Percentiles rank a stretch among this genome's conserved stretches.
phyloP scores from a whole-genome alignment of 2,329 filamentous ascomycete genomes.

The Emergomyces orientalis region DNA sequence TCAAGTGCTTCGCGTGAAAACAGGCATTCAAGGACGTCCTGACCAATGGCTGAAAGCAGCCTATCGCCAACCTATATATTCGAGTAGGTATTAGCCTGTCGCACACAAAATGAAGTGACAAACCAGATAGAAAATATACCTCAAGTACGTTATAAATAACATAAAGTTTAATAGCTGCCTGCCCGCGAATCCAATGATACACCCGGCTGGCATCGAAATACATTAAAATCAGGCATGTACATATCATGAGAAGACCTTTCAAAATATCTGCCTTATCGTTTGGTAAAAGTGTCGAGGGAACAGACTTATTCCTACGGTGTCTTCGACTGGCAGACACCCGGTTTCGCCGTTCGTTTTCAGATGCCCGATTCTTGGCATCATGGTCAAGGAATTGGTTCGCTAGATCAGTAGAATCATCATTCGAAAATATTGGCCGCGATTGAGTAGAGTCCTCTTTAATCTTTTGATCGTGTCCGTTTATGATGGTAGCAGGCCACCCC shows the following conservation, averaged over 20 bases:
- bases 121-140: constrained; percentile 31
- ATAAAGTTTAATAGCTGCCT: constrained; percentile 95
- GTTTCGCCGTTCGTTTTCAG: constrained; percentile 21
- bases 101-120: neutral
- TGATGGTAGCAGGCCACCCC: constrained; percentile 13
- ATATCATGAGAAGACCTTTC: constrained; percentile 79
- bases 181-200: constrained; percentile 95
- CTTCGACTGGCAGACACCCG: constrained; percentile 30
- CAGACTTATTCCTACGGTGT: constrained; percentile 71
- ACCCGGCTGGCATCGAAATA: constrained; percentile 89
- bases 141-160: constrained; percentile 98
- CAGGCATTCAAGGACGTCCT: constrained; percentile 91
- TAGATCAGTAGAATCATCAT: constrained; percentile 10
- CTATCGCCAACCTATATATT: constrained; percentile 63
- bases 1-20: constrained; percentile 91
- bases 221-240: constrained; percentile 77
- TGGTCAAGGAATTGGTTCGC: constrained; percentile 12
- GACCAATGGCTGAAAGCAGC: constrained; percentile 79
- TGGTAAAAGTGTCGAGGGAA: constrained; percentile 71
- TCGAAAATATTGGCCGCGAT: constrained; percentile 12
- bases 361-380: constrained; percentile 4
- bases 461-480: constrained; percentile 14
- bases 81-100: neutral
- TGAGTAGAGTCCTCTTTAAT: constrained; percentile 19
- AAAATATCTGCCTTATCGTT: constrained; percentile 93